Percentiles rank a stretch among this genome's conserved stretches.
Evolutionary conservation across 2,329 filamentous ascomycete species (phyloP).

Genomic region (Pseudomassariella vexata): DNA sequence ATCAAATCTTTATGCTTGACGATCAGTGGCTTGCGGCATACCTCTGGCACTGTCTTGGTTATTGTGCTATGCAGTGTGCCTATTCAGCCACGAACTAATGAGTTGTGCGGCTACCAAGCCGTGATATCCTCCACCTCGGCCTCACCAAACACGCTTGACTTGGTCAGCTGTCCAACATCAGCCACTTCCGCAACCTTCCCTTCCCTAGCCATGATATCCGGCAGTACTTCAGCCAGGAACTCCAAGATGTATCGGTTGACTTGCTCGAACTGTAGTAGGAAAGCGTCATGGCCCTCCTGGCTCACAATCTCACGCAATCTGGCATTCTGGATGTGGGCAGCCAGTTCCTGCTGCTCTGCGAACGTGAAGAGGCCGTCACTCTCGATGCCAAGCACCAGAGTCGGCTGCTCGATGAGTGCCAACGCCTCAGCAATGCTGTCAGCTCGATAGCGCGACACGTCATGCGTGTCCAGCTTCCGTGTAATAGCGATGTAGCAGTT

Average conservation of each 20-base stretch:
- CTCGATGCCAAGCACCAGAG: conserved; percentile 88
- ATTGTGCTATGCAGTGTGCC: too few relatives aligned
- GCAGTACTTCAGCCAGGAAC: conserved; percentile 77
- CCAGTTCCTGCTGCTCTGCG: conserved; percentile 90
- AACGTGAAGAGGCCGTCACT: conserved; percentile 96
- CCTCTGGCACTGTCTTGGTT: too few relatives aligned
- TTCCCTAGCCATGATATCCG: conserved; percentile 76
- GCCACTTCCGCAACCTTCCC: conserved; percentile 38
- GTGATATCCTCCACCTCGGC: conserved; percentile 96
- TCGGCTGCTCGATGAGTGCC: conserved; percentile 78
- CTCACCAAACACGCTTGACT: conserved; percentile 90
- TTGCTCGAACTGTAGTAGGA: conserved; percentile 93
- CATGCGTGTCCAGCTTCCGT: conserved; percentile 94
- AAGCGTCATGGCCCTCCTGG: conserved; percentile 93
- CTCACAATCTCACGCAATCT: conserved; percentile 83
- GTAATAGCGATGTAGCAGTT: conserved; percentile 99
- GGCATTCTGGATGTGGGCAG: conserved; percentile 71
- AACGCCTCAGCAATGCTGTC: conserved; percentile 67
- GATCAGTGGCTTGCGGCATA: too few relatives aligned
- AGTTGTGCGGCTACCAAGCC: conserved; percentile 79
- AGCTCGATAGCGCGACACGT: conserved; percentile 77
- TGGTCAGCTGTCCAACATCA: conserved; percentile 60
- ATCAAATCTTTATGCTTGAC: too few relatives aligned
- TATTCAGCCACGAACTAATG: neutral
- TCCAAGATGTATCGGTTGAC: conserved; percentile 82